Evolutionary conservation across 2,329 filamentous ascomycete species (phyloP).

Genomic region (Ascocoryne sarcoides): DNA sequence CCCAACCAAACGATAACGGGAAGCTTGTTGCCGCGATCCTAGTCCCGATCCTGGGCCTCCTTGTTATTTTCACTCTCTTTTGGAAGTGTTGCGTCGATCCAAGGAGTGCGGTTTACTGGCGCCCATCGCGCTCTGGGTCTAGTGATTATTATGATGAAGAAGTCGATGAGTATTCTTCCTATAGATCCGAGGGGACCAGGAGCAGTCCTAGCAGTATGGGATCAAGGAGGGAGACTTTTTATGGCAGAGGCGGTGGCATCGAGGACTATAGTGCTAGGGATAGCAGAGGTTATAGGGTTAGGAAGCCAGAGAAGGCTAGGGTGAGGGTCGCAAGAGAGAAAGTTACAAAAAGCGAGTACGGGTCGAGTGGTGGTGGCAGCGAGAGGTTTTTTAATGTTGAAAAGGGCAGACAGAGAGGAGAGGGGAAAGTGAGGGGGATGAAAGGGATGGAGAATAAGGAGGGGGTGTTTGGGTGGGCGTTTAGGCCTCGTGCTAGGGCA

Average conservation of each 20-base stretch:
- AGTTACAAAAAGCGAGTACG: background rate
- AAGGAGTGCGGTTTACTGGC: background rate
- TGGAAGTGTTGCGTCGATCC: slow-evolving; percentile 3
- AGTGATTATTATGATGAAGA: no score
- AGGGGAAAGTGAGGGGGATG: background rate
- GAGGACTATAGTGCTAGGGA: background rate
- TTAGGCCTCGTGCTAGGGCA: background rate
- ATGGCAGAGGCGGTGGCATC: slow-evolving; percentile 2
- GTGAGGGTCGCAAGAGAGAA: slow-evolving; percentile 1
- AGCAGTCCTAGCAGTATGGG: background rate
- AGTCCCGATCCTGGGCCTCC: slow-evolving; percentile 24
- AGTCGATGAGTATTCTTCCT: slow-evolving; percentile 3
- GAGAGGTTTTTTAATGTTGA: background rate
- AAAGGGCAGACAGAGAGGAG: background rate
- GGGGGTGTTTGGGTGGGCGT: background rate
- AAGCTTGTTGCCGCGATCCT: slow-evolving; percentile 16
- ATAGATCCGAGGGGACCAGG: background rate
- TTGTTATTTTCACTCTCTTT: slow-evolving; percentile 23
- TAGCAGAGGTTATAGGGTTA: slow-evolving; percentile 2
- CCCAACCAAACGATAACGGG: slow-evolving; percentile 1
- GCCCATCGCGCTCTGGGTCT: no score
- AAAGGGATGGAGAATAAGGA: background rate
- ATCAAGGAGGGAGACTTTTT: no score
- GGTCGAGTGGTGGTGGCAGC: background rate
- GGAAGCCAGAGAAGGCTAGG: slow-evolving; percentile 2